phyloP scores from a whole-genome alignment of 1,284 basidiomycete species.

The Neonothopanus nambi region DNA sequence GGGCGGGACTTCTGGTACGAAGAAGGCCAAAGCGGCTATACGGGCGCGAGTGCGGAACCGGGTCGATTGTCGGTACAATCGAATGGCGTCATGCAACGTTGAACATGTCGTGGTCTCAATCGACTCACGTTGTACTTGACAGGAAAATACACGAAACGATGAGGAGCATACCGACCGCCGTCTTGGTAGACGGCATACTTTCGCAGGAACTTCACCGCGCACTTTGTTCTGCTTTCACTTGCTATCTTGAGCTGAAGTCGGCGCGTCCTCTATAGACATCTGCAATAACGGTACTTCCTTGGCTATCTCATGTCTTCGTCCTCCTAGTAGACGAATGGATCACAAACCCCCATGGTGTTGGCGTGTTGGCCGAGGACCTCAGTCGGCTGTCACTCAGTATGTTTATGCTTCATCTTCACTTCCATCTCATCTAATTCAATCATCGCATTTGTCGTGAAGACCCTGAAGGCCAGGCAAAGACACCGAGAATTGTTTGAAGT shows the following conservation, averaged over 20 bases:
- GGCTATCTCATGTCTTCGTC: no score
- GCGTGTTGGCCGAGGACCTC: no score
- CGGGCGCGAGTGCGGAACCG: constrained; percentile 83
- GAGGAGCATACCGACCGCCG: constrained; percentile 55
- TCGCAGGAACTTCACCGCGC: constrained; percentile 70
- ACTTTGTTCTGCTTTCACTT: constrained; percentile 25
- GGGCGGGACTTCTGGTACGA: constrained; percentile 90
- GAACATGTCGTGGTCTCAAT: constrained; percentile 62
- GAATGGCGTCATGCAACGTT: constrained; percentile 81
- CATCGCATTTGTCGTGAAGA: no score
- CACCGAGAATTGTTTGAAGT: no score
- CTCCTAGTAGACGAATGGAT: no score
- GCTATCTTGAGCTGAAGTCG: background rate
- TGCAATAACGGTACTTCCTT: no score
- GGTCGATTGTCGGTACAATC: constrained; percentile 85
- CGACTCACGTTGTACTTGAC: background rate
- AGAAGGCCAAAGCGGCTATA: constrained; percentile 87
- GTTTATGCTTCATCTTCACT: no score
- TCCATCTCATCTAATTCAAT: no score
- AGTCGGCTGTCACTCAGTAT: no score
- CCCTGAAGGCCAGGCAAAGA: no score
- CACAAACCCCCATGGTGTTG: no score
- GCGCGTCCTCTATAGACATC: constrained; percentile 43
- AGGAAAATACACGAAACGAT: constrained; percentile 72
- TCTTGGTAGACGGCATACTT: constrained; percentile 78